A percentile compares a stretch with the other conserved stretches of the same genome.
phyloP scores from a whole-genome alignment of 805 yeast genomes.

The Saccharomycopsis synnaedendra region DNA sequence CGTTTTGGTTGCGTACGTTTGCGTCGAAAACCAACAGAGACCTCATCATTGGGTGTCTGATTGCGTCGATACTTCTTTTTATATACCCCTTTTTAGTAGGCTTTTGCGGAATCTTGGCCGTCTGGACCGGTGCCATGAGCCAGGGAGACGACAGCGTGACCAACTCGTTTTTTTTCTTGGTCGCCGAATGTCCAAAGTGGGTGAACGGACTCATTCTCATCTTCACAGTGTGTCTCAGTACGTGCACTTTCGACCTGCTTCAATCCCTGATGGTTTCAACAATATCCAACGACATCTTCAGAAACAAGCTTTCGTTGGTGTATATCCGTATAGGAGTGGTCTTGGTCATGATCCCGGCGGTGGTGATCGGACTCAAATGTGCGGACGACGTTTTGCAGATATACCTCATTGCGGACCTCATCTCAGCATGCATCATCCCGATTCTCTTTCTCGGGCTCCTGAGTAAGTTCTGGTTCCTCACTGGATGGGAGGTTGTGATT shows the following conservation, averaged over 20 bases:
- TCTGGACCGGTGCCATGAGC: constrained; percentile 68
- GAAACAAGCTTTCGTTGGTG: constrained; percentile 60
- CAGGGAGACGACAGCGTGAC: constrained; percentile 38
- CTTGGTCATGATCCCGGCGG: constrained; percentile 72
- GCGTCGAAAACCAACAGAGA: constrained; percentile 75
- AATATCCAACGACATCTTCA: constrained; percentile 78
- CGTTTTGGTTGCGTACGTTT: constrained; percentile 91
- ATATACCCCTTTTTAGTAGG: constrained; percentile 65
- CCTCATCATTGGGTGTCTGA: constrained; percentile 58
- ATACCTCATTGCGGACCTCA: constrained; percentile 81
- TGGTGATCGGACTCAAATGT: constrained; percentile 71
- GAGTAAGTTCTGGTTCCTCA: constrained; percentile 51
- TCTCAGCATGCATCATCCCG: constrained; percentile 82
- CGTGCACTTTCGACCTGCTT: constrained; percentile 81
- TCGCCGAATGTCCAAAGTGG: constrained; percentile 74
- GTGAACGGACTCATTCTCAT: constrained; percentile 73
- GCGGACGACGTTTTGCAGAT: constrained; percentile 80
- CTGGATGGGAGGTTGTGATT: constrained; percentile 70
- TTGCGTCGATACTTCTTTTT: constrained; percentile 62
- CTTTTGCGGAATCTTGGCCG: constrained; percentile 75
- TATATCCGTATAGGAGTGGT: constrained; percentile 65
- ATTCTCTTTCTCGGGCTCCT: constrained; percentile 71
- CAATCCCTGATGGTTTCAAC: constrained; percentile 86
- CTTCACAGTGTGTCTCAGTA: constrained; percentile 61
- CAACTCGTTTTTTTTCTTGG: constrained; percentile 54